Evolutionary conservation across 345 rosid species (phyloP), one percentile per base, ranked within the genome.

Genomic region (Garcia nutans): DNA sequence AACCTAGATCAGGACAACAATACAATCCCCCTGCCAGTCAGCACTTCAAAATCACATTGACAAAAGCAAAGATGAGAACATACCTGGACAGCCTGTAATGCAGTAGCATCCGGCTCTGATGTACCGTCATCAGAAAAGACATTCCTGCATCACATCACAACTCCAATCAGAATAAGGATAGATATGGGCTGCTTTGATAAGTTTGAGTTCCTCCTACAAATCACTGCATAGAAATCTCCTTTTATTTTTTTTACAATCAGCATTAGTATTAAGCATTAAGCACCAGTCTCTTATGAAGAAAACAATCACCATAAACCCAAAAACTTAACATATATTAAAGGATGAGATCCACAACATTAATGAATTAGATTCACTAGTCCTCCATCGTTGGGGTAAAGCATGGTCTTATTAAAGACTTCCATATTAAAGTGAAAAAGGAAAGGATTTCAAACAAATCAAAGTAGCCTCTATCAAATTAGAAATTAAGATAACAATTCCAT

Each of bases 121-220:
- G 83, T 73, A 60, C 97, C 99, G 82, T 89, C 96, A 72, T 96
- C 97, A 47, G 92, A 93, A 69, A 96, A 92, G 58, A 93, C 72
- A 79, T 96, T 96, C 90, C 99, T 96, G 89, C 85, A 82, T 68
- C n/a, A 45, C 17, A 80, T 10, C 31, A 33, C 13, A 76, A 74
- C 42, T 64, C 65, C 57, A 41, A n/a, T 56, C 20, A 72, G 24
- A 20, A 45, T 47, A 20, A 64, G n/a, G 70, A 31, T 47, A 73
- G 9, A 28, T 20, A 17, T 22, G 24, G 33, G 23, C 52, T n/a
- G 42, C 42, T 42, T 72, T 41, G 20, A 26, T 41, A 71, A 57
- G 19, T 41, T 56, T 13, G 26, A 72, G 17, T 59, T 47, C n/a
- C 23, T 72, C 55, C 23, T 65, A 24, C 11, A 10, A 3, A 56